phyloP scores from a whole-genome alignment of 2,329 filamentous ascomycete species.

The Fusarium ambrosium region DNA sequence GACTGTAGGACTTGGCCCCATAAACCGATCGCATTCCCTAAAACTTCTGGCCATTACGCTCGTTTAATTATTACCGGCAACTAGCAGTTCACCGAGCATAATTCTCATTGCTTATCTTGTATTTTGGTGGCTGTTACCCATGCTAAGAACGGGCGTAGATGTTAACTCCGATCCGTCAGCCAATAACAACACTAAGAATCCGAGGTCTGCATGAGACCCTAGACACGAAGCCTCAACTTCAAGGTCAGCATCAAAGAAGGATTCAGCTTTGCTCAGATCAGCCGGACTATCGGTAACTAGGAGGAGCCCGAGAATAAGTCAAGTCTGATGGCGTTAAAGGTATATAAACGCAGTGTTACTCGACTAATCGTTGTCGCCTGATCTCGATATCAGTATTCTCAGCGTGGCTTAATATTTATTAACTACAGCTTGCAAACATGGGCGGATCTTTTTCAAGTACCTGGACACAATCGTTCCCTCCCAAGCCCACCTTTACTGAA shows the following conservation, averaged over 20 bases:
- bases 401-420: not conserved
- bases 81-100: not conserved
- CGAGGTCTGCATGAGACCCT: not conserved
- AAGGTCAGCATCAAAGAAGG: not conserved
- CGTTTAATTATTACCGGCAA: not conserved
- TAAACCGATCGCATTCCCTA: not conserved
- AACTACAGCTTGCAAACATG: not conserved
- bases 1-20: not conserved
- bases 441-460: not conserved
- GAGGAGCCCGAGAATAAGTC: not conserved
- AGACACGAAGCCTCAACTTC: not conserved
- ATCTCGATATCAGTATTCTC: not conserved
- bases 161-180: not conserved
- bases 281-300: not conserved
- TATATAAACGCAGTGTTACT: not conserved
- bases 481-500: conserved; percentile 46
- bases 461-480: conserved; percentile 28
- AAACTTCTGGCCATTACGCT: not conserved
- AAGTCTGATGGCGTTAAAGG: not conserved
- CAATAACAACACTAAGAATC: not conserved
- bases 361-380: not conserved
- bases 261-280: not conserved
- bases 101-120: not conserved
- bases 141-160: not conserved
- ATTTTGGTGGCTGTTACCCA: not conserved